Base-by-base conservation (phyloP, 345 rosid genomes). In the Aquilaria sinensis region DNA sequence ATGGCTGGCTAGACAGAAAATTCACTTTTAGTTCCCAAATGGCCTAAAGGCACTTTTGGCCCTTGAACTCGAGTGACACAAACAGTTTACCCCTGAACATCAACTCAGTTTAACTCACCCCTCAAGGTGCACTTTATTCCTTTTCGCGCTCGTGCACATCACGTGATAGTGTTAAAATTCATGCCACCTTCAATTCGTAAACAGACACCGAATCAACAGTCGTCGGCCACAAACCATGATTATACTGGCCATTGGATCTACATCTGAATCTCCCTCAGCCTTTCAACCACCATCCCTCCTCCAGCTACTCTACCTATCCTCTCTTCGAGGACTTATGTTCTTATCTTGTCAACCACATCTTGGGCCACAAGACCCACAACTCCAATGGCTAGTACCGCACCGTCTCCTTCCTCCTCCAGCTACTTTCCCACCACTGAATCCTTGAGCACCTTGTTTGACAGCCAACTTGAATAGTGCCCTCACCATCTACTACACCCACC, bases 311-410 rank as follows among this genome's bases (percentile, higher is more conserved):
- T 31, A 72, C 62, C 30, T 89, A 87, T 77, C 82, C 83, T 12
- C 74, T 83, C 55, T 74, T 83, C 34, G 85, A 76, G 14, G 67
- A 83, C 56, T 85, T 90, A 69, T 93, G 98, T 57, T 78, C 86
- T 45, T 83, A 74, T 75, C 71, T 88, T 46, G 75, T 85, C 57
- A 90, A 90, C 66, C 99, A 93, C 57, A 97, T 97, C 49, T 85
- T 94, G 37, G 96, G 97, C 30, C 90, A 74, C 10, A 88, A 81
- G 62, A 94, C 97, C 80, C 97, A 86, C 67, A 61, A 73, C 75
- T 84, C 95, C 64, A 94, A 79, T 48, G 83, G 92, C 68, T 94
- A 95, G 99, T 88, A 77, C 72, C 72, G 99, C 31, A 78, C 97
- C 63, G 95, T 90, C 75, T 83, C 89, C 15, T 71, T 78, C 13